Conservation (phyloP, 176 grass and related monocot species). For the Oryza officinalis region DNA sequence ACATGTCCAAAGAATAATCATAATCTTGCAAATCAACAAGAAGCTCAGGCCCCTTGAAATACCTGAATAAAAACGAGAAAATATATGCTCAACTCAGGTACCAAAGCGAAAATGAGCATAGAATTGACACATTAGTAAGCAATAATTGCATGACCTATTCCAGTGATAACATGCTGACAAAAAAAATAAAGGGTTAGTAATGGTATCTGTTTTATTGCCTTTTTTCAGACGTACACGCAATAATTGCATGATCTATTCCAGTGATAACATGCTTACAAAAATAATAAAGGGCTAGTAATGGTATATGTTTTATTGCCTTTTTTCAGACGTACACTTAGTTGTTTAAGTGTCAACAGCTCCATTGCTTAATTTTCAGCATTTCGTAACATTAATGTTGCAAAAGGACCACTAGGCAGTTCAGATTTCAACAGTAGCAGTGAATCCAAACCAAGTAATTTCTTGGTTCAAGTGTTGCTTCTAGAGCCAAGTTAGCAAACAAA, state of each 20-base stretch:
- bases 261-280: neutral
- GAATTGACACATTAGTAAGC: conserved; percentile 1
- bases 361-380: conserved; percentile 1
- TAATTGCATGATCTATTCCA: neutral
- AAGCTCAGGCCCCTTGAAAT: conserved; percentile 95
- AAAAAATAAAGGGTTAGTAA: neutral
- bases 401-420: conserved; percentile 24
- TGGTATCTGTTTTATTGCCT: neutral
- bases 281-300: neutral
- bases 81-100: conserved; percentile 17
- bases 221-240: neutral
- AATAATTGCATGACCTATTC: conserved; percentile 1
- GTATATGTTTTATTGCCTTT: neutral
- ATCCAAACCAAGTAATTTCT: neutral
- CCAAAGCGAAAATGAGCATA: conserved; percentile 17
- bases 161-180: neutral
- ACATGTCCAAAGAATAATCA: conserved; percentile 94
- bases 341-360: neutral
- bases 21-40: conserved; percentile 97
- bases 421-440: conserved; percentile 5
- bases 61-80: conserved; percentile 45
- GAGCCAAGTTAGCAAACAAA: conserved; percentile 11
- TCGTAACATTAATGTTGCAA: neutral
- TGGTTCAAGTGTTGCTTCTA: conserved; percentile 1
- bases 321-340: neutral